Evolutionary conservation across 2,329 filamentous ascomycete genomes (phyloP).

Genomic region (Didymella pomorum): DNA sequence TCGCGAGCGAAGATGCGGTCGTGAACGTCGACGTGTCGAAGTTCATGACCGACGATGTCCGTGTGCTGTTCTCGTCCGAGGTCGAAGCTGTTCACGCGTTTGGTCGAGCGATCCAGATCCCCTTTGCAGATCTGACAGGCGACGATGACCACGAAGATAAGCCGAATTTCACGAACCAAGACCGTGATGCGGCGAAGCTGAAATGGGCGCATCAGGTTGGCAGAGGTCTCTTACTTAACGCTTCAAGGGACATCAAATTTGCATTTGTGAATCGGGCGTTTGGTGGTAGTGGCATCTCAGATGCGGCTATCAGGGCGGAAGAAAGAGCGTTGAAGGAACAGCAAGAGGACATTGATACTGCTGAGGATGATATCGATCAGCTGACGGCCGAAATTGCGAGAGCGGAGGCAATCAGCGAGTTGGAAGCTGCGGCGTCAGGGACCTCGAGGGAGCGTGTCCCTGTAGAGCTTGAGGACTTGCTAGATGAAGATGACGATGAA

Average conservation of each 20-base stretch:
- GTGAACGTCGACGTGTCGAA: conserved; percentile 65
- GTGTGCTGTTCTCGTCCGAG: conserved; percentile 62
- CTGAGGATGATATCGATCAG: conserved; percentile 56
- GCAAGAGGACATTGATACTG: conserved; percentile 59
- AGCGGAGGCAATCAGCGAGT: conserved; percentile 21
- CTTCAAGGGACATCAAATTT: conserved; percentile 64
- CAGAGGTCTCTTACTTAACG: conserved; percentile 66
- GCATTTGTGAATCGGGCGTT: conserved; percentile 67
- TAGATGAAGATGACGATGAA: conserved; percentile 43
- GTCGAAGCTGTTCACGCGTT: conserved; percentile 66
- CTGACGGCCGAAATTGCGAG: conserved; percentile 42
- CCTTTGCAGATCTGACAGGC: conserved; percentile 60
- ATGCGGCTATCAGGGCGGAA: conserved; percentile 50
- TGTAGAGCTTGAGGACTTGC: conserved; percentile 12
- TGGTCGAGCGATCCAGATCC: conserved; percentile 60
- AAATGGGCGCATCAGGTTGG: conserved; percentile 70
- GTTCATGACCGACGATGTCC: conserved; percentile 64
- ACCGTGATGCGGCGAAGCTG: conserved; percentile 53
- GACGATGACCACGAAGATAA: conserved; percentile 35
- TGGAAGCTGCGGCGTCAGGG: conserved; percentile 13
- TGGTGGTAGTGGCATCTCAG: conserved; percentile 62
- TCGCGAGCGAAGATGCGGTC: conserved; percentile 61
- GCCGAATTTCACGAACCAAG: conserved; percentile 48
- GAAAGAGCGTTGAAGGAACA: conserved; percentile 51
- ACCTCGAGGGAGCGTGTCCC: not conserved